Base-by-base conservation (phyloP, 1,284 basidiomycete species). In the Marasmius tenuissimus region DNA sequence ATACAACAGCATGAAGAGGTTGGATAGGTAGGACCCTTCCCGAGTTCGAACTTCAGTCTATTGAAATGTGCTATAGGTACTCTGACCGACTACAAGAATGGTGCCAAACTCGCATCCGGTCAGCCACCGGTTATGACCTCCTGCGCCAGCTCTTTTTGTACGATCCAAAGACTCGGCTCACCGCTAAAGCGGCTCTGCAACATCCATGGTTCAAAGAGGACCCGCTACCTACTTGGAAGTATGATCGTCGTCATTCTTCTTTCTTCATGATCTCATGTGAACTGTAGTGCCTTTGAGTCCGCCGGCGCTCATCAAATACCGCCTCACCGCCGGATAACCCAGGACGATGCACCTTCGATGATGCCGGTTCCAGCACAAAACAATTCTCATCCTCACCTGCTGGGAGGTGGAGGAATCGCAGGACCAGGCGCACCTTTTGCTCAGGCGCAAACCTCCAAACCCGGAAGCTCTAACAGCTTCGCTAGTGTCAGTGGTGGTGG, bases 111-210 rank as follows among this genome's bases (percentile, higher is more conserved):
- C 85, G 85, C 39, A 81, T 89, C 45, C 81, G 85, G 57, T 84
- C 81, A 61, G 81, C 75, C 40, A 79, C 78, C 22, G 94, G 92
- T 4, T 89, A 92, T 68, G 93, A 97, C 64, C 86, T 99, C 54
- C 85, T 98, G n/a, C 84, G 84, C 7, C 81, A 85, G 64, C 81
- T 97, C 40, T 96, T 98, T 71, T 85, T 87, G 27, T 99, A 96
- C 77, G 95, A 98, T 75, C 97, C 97, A 0, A 89, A 92, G 65
- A 87, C 84, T 66, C 84, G 97, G 14, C 82, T 98, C 42, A 94
- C 91, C 0, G 94, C 96, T 0, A 84, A 86, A 65, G 86, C 93
- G 65, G 91, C 94, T 0, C 77, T 99, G 1, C 79, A 81, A 14
- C 96, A 98, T 73, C 82, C 81, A 68, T 93, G 91, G 91, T 93